Evolutionary conservation across 495 filamentous ascomycete species (phyloP).

Genomic region (Achaetomiella virescens): DNA sequence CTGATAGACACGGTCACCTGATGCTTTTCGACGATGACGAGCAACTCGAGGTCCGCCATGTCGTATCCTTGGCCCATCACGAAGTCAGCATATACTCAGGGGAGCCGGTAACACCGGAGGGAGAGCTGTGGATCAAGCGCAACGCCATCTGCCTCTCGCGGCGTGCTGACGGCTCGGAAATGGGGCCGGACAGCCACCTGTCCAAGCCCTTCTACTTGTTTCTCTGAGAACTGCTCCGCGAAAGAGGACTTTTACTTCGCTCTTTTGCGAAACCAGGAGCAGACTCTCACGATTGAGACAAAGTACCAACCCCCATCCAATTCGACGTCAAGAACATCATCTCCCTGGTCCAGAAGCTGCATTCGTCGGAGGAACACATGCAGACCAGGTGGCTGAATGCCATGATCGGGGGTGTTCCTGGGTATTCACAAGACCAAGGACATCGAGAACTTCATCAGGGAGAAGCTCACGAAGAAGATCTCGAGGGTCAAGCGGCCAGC

Average conservation of each 20-base stretch:
- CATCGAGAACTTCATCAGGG: constrained; percentile 67
- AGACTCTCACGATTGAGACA: constrained; percentile 47
- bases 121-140: constrained; percentile 89
- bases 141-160: constrained; percentile 85
- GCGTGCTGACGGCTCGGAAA: constrained; percentile 55
- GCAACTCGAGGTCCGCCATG: constrained; percentile 89
- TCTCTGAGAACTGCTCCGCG: constrained; percentile 87
- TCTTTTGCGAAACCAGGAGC: constrained; percentile 76
- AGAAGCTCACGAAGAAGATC: constrained; percentile 95
- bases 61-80: constrained; percentile 86
- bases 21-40: constrained; percentile 92
- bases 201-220: constrained; percentile 85
- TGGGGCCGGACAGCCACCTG: constrained; percentile 44
- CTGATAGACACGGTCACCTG: constrained; percentile 76
- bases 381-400: constrained; percentile 95
- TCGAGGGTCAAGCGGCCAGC: constrained; percentile 85
- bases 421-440: constrained; percentile 78
- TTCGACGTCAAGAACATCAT: constrained; percentile 83
- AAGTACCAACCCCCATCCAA: constrained; percentile 63
- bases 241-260: constrained; percentile 99
- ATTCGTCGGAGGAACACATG: constrained; percentile 85
- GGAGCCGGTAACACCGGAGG: constrained; percentile 74
- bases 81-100: constrained; percentile 80
- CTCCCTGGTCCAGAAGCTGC: constrained; percentile 75
- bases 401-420: constrained; percentile 81